These are phyloP conservation scores for Linum trigynum DNA, from an alignment of 345 rosid genomes.

Conservation along the genomic window DNA sequence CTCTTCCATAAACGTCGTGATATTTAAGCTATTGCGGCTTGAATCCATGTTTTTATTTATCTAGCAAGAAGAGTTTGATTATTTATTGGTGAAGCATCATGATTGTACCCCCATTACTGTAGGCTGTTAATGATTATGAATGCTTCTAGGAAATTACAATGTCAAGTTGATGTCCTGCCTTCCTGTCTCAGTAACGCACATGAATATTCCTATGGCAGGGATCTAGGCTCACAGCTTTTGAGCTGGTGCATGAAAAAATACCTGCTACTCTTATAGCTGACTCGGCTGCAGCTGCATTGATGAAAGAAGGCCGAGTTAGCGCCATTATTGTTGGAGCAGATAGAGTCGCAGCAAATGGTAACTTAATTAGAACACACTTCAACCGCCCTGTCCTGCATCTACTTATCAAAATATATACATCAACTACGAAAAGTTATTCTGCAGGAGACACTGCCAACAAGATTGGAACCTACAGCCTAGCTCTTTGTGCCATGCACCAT, in stretches of 20 bases:
- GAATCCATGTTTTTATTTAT: too few species aligned
- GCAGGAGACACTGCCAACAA: constrained; percentile 95
- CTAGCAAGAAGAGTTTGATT: too few species aligned
- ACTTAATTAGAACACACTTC: constrained; percentile 6
- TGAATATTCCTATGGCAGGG: constrained; percentile 38
- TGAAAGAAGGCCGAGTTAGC: constrained; percentile 68
- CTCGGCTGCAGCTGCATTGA: constrained; percentile 87
- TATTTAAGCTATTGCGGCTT: neutral
- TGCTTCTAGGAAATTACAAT: too few species aligned
- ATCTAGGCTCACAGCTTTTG: constrained; percentile 91
- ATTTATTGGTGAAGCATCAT: neutral
- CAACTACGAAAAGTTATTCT: neutral
- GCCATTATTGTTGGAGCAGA: constrained; percentile 92
- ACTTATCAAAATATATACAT: too few species aligned
- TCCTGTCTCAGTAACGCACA: too few species aligned
- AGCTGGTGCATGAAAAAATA: constrained; percentile 79
- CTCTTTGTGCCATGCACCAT: constrained; percentile 67
- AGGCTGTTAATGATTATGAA: too few species aligned
- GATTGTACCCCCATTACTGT: too few species aligned
- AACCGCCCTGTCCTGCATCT: neutral
- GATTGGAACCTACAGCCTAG: constrained; percentile 95
- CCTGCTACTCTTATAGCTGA: constrained; percentile 88
- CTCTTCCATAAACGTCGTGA: neutral
- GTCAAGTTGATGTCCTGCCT: too few species aligned
- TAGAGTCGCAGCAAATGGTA: constrained; percentile 90